These are phyloP conservation scores for Paramecium sexaurelia DNA, from an alignment of 73 alveolate species.

Conservation along the genomic window DNA sequence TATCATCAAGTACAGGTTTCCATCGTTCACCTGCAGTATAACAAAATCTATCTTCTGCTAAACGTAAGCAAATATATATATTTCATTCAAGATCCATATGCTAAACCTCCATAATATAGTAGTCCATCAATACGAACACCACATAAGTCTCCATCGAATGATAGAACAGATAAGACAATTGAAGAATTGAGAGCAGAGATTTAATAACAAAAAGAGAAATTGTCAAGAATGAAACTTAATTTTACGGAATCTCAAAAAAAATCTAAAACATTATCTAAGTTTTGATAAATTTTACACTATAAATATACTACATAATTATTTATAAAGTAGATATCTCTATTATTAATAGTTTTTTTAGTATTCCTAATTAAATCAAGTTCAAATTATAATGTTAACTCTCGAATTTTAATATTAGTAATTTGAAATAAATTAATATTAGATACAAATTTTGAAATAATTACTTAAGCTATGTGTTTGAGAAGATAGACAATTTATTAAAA, in stretches of 20 bases:
- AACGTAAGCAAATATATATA: background rate
- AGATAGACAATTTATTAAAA: too few species aligned
- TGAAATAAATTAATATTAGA: too few species aligned
- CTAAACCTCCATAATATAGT: background rate
- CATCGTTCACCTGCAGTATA: background rate
- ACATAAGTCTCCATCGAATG: slow-evolving; percentile 17
- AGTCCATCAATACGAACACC: slow-evolving; percentile 47
- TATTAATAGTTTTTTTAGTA: too few species aligned
- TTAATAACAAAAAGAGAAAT: background rate
- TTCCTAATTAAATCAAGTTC: too few species aligned
- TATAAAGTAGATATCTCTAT: too few species aligned
- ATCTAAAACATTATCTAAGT: background rate
- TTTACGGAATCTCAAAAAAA: slow-evolving; percentile 58
- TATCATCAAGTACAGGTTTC: background rate
- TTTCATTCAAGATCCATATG: background rate
- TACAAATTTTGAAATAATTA: too few species aligned
- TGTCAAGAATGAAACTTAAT: slow-evolving; percentile 40
- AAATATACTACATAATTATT: background rate
- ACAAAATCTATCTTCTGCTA: slow-evolving; percentile 1
- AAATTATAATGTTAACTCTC: too few species aligned
- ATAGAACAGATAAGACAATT: slow-evolving; percentile 30
- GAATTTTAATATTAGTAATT: too few species aligned
- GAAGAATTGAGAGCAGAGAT: slow-evolving; percentile 48
- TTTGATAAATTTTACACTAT: background rate
- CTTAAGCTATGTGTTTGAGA: too few species aligned